Evolutionary conservation across 2,329 filamentous ascomycete species (phyloP).

Genomic region (Pseudocercospora fuligena): DNA sequence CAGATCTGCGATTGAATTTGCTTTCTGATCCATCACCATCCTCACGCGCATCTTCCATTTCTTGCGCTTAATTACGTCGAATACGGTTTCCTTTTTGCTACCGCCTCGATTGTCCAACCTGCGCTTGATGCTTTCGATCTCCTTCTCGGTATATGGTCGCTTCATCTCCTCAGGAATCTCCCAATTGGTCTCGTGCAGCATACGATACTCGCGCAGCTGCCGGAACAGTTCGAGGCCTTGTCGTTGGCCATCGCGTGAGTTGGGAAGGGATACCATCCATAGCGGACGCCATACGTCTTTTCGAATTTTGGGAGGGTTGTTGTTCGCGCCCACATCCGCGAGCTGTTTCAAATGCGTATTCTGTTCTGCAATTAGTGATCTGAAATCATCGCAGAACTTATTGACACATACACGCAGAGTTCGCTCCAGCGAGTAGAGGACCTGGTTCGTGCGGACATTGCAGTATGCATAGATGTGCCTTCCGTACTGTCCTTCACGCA

Average conservation of each 20-base stretch:
- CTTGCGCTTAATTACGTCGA: conserved; percentile 39
- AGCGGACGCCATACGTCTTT: conserved; percentile 68
- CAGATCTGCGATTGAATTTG: conserved; percentile 65
- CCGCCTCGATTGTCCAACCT: conserved; percentile 41
- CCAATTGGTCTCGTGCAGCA: conserved; percentile 62
- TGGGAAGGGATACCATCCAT: conserved; percentile 62
- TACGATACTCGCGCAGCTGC: conserved; percentile 64
- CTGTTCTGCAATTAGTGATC: not conserved
- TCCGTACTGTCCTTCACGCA: conserved; percentile 40
- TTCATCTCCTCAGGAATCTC: conserved; percentile 42
- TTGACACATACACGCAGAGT: conserved; percentile 56
- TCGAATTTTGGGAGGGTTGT: conserved; percentile 61
- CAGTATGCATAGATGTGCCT: conserved; percentile 67
- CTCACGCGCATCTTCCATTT: conserved; percentile 57
- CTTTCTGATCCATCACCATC: conserved; percentile 67
- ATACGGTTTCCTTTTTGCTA: conserved; percentile 38
- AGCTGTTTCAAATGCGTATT: conserved; percentile 58
- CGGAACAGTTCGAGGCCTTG: conserved; percentile 61
- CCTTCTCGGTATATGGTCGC: conserved; percentile 44
- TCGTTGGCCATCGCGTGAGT: conserved; percentile 38
- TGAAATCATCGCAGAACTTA: no score
- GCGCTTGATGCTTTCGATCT: conserved; percentile 49
- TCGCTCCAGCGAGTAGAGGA: conserved; percentile 65
- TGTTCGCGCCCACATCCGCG: conserved; percentile 67
- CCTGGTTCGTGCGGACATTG: conserved; percentile 66